phyloP scores from a whole-genome alignment of 2,329 filamentous ascomycete genomes.

The Orbilia quercus region DNA sequence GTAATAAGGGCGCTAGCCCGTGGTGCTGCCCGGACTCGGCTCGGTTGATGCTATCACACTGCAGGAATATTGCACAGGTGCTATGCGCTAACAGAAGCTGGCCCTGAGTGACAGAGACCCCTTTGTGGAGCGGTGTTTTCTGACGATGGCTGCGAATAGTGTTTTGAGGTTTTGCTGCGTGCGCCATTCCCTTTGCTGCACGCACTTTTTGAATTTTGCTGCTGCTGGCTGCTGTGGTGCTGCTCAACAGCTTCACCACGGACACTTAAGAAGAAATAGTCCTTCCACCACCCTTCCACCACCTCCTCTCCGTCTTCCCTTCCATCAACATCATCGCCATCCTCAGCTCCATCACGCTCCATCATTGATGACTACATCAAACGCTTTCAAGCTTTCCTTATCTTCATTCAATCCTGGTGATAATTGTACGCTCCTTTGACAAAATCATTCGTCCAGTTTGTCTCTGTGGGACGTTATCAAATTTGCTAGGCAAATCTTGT shows the following conservation, averaged over 20 bases:
- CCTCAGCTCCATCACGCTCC: constrained; percentile 3
- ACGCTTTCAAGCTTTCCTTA: constrained; percentile 17
- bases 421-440: constrained; percentile 49
- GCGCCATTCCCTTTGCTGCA: constrained; percentile 45
- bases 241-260: constrained; percentile 36
- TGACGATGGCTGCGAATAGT: constrained; percentile 24
- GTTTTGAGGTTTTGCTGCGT: constrained; percentile 6
- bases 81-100: neutral
- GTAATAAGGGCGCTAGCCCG: constrained; percentile 40
- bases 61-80: neutral
- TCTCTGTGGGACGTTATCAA: constrained; percentile 12
- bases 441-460: constrained; percentile 10
- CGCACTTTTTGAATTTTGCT: constrained; percentile 40
- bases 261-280: constrained; percentile 10
- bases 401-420: constrained; percentile 29
- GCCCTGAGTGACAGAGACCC: constrained; percentile 3
- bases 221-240: too few species aligned
- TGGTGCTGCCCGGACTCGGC: constrained; percentile 8
- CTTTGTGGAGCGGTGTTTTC: constrained; percentile 43
- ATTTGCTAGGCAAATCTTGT: constrained; percentile 25
- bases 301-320: neutral
- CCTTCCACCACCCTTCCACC: neutral
- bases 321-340: constrained; percentile 6
- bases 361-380: constrained; percentile 4
- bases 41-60: neutral